These are phyloP conservation scores for Scedosporium boydii DNA, from an alignment of 2,329 filamentous ascomycete genomes.

Conservation along the genomic window DNA sequence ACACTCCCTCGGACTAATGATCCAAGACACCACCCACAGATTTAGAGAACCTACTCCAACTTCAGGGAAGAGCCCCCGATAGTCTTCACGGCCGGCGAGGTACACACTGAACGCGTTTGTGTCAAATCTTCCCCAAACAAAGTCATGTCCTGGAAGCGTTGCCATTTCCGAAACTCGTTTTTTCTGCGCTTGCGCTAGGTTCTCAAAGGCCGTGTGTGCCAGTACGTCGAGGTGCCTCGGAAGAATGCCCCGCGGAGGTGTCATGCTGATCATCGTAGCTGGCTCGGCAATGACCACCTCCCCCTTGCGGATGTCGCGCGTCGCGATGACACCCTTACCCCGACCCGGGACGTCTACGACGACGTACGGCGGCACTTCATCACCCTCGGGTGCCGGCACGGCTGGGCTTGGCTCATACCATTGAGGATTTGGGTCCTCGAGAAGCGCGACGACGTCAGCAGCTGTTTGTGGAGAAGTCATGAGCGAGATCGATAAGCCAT, in stretches of 20 bases:
- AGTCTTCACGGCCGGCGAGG: not conserved
- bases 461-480: not conserved
- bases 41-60: constrained; percentile 14
- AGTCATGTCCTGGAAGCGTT: not conserved
- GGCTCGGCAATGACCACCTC: constrained; percentile 26
- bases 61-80: constrained; percentile 15
- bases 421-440: not conserved
- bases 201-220: not conserved
- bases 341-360: constrained; percentile 19
- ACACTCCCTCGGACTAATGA: not conserved
- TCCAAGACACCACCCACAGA: not conserved
- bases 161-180: not conserved
- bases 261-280: constrained; percentile 16
- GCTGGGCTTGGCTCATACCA: not conserved
- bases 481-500: not conserved
- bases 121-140: constrained; percentile 23
- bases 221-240: not conserved
- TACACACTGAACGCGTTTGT: constrained; percentile 21
- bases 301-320: constrained; percentile 18
- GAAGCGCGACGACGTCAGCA: not conserved
- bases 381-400: not conserved
- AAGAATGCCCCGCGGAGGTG: not conserved
- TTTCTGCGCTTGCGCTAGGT: not conserved
- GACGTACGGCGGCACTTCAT: constrained; percentile 14
- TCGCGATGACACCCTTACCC: constrained; percentile 24